Percentiles rank a stretch among this genome's conserved stretches.
Evolutionary conservation across 805 yeast genomes (phyloP).

Genomic region (Saccharomycodes ludwigii): DNA sequence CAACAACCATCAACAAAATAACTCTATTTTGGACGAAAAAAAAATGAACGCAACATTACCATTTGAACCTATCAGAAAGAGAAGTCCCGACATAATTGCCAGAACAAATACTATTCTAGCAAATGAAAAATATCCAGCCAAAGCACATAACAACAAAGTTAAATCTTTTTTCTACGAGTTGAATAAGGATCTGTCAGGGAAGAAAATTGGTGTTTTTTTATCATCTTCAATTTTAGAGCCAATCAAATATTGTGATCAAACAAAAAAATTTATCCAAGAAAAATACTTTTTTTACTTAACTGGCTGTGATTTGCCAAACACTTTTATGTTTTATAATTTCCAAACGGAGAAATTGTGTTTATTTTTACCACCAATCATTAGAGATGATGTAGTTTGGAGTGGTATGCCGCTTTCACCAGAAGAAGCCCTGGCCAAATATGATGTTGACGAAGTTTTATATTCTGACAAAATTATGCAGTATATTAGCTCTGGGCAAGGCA

Average conservation of each 20-base stretch:
- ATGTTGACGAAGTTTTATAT: constrained; percentile 73
- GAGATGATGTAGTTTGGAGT: constrained; percentile 93
- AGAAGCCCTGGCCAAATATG: constrained; percentile 53
- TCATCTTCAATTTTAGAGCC: constrained; percentile 48
- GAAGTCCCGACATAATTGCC: constrained; percentile 1
- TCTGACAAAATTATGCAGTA: constrained; percentile 25
- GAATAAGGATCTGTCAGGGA: constrained; percentile 14
- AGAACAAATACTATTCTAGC: constrained; percentile 12
- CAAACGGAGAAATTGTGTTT: constrained; percentile 45
- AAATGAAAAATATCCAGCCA: constrained; percentile 65
- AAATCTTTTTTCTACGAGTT: constrained; percentile 25
- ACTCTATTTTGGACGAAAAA: too few species aligned
- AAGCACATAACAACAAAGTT: constrained; percentile 53
- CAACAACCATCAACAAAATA: too few species aligned
- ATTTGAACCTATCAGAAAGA: constrained; percentile 7
- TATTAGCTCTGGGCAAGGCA: too few species aligned
- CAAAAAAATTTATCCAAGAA: constrained; percentile 73
- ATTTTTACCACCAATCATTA: constrained; percentile 72
- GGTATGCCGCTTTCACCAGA: constrained; percentile 68
- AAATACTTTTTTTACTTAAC: constrained; percentile 80
- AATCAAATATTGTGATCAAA: constrained; percentile 69
- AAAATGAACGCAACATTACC: constrained; percentile 5
- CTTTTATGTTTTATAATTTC: constrained; percentile 50
- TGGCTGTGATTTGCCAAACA: constrained; percentile 75
- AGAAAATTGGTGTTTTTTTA: constrained; percentile 35